Percentiles rank a stretch among this genome's conserved stretches.
These are phyloP conservation scores for Sporothrix sp. DNA, from an alignment of 2,329 filamentous ascomycete genomes.

Conservation along the genomic window DNA sequence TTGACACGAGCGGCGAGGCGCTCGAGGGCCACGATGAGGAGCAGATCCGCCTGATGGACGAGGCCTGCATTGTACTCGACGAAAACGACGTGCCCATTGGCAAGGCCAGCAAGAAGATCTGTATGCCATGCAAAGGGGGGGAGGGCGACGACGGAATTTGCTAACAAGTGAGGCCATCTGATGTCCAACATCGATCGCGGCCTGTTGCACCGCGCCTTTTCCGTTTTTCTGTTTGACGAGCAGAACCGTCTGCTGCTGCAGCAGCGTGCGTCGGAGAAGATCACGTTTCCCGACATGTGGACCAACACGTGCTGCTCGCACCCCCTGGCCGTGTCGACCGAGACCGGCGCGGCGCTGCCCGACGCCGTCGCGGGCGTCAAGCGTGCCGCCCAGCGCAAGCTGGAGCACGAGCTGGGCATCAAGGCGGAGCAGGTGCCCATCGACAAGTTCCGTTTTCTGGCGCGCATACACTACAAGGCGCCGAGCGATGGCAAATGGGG, in stretches of 20 bases:
- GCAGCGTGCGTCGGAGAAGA: slow-evolving; percentile 92
- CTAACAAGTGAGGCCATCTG: slow-evolving; percentile 60
- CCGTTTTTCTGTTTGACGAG: slow-evolving; percentile 93
- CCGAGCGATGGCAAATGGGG: slow-evolving; percentile 97
- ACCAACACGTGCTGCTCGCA: slow-evolving; percentile 99
- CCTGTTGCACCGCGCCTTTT: slow-evolving; percentile 93
- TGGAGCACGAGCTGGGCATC: slow-evolving; percentile 92
- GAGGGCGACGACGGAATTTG: background rate
- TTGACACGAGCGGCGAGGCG: slow-evolving; percentile 60
- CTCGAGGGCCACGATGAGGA: slow-evolving; percentile 91
- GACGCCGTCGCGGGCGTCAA: slow-evolving; percentile 80
- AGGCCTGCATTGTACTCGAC: slow-evolving; percentile 95
- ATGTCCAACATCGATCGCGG: slow-evolving; percentile 99
- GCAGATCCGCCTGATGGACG: slow-evolving; percentile 97
- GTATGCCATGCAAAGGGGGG: slow-evolving; percentile 43
- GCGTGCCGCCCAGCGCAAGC: slow-evolving; percentile 82
- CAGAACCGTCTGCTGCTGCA: slow-evolving; percentile 88
- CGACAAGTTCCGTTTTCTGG: slow-evolving; percentile 87
- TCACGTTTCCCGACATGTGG: slow-evolving; percentile 99
- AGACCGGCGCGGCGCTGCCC: slow-evolving; percentile 75
- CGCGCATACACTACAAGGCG: slow-evolving; percentile 95
- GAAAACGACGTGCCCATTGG: slow-evolving; percentile 88
- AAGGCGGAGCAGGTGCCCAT: slow-evolving; percentile 78
- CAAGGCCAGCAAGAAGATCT: slow-evolving; percentile 95
- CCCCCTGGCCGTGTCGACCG: slow-evolving; percentile 79